Evolutionary conservation across 139 green algal species (phyloP).

Genomic region (Coccomyxa sp.): DNA sequence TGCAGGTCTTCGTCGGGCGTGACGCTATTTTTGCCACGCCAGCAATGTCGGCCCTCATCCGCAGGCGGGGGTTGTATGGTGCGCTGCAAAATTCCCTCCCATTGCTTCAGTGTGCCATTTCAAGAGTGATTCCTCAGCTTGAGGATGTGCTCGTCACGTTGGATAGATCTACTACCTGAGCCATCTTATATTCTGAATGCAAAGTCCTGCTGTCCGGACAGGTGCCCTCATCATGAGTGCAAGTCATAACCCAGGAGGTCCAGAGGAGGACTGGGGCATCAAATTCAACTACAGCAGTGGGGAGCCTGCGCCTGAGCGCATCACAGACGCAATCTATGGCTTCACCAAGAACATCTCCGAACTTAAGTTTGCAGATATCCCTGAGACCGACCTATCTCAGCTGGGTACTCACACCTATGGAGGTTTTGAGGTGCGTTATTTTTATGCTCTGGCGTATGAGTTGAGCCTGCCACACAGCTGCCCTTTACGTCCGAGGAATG

Average conservation of each 20-base stretch:
- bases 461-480: background rate
- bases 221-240: conserved; percentile 98
- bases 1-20: conserved; percentile 85
- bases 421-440: conserved; percentile 62
- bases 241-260: conserved; percentile 95
- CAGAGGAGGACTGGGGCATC: conserved; percentile 98
- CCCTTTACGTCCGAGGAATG: background rate
- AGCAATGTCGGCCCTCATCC: conserved; percentile 95
- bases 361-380: conserved; percentile 87
- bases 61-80: conserved; percentile 79
- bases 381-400: conserved; percentile 89
- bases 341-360: conserved; percentile 80
- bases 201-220: conserved; percentile 19
- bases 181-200: too few relatives aligned
- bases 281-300: conserved; percentile 98
- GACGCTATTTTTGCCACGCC: conserved; percentile 96
- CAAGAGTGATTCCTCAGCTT: background rate
- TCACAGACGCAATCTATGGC: conserved; percentile 96
- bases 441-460: background rate
- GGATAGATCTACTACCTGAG: too few relatives aligned
- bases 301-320: conserved; percentile 95
- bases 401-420: conserved; percentile 75
- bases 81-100: background rate
- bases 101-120: too few relatives aligned
- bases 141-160: too few relatives aligned